Conservation (phyloP, 1,284 basidiomycete species). For the Moniliella sp. region DNA sequence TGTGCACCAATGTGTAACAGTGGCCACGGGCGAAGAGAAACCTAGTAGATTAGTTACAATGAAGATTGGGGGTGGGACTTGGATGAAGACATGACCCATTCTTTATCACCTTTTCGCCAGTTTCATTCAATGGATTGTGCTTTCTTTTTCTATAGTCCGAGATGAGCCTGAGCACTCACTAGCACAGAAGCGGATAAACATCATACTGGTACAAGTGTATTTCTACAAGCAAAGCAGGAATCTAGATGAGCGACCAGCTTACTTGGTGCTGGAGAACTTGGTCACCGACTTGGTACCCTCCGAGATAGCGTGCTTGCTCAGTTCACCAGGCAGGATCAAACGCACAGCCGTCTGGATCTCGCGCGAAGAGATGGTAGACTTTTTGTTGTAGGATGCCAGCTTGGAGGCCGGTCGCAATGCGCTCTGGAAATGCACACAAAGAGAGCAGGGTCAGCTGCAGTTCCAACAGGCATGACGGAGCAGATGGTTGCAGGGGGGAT, state of each 20-base stretch:
- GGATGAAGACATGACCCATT: too few relatives aligned
- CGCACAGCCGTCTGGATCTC: conserved; percentile 35
- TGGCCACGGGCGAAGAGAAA: too few relatives aligned
- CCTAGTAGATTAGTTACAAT: too few relatives aligned
- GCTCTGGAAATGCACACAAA: too few relatives aligned
- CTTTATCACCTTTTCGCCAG: too few relatives aligned
- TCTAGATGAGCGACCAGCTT: neutral
- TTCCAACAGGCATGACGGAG: too few relatives aligned
- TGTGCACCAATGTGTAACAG: too few relatives aligned
- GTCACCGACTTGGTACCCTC: conserved; percentile 51
- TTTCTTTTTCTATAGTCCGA: too few relatives aligned
- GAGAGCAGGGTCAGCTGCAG: too few relatives aligned
- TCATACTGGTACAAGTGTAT: neutral
- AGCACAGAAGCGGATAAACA: neutral
- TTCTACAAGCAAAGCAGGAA: neutral
- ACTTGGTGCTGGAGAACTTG: conserved; percentile 38
- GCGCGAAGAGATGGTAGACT: conserved; percentile 34
- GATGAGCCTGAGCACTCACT: neutral
- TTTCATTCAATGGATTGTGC: too few relatives aligned
- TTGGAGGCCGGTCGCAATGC: conserved; percentile 35
- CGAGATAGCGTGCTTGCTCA: conserved; percentile 61
- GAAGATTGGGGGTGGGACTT: too few relatives aligned
- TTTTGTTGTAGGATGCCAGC: conserved; percentile 34
- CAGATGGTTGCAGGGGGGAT: too few relatives aligned
- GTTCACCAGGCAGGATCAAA: conserved; percentile 41